phyloP scores from a whole-genome alignment of 306 rosid genomes.

The Vigna radiata region DNA sequence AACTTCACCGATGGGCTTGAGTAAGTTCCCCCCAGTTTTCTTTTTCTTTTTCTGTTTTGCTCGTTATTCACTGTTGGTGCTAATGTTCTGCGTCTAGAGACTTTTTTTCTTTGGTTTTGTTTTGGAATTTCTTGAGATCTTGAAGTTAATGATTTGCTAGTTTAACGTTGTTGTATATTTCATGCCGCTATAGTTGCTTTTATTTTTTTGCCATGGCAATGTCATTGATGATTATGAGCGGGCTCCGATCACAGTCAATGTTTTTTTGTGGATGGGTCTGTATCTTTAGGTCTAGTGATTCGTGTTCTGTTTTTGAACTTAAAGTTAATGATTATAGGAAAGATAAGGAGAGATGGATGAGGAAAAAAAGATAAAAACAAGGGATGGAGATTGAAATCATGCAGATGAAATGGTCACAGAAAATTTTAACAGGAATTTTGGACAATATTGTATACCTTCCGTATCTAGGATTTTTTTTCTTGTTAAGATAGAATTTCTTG shows the following conservation, averaged over 20 bases:
- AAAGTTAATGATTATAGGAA: background rate
- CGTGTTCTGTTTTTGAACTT: conserved; percentile 18
- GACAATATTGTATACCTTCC: background rate
- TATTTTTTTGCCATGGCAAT: background rate
- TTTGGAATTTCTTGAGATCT: conserved; percentile 14
- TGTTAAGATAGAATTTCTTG: background rate
- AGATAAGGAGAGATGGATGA: background rate
- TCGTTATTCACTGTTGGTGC: background rate
- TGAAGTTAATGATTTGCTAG: background rate
- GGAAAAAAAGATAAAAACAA: background rate
- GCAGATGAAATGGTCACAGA: background rate
- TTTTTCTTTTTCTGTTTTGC: background rate
- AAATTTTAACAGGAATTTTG: background rate
- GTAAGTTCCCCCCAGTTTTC: conserved; percentile 40
- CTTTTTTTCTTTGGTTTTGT: too few species aligned
- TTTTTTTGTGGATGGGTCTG: conserved; percentile 26
- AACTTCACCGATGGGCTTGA: conserved; percentile 50
- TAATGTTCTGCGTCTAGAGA: background rate
- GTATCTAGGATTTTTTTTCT: too few species aligned
- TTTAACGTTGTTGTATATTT: conserved; percentile 7
- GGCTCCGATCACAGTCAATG: background rate
- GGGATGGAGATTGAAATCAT: background rate
- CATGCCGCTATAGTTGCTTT: background rate
- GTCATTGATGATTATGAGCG: background rate
- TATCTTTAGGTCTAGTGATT: background rate